phyloP scores from a whole-genome alignment of 192 early-diverging fungal species.

The Blastocladiella britannica region DNA sequence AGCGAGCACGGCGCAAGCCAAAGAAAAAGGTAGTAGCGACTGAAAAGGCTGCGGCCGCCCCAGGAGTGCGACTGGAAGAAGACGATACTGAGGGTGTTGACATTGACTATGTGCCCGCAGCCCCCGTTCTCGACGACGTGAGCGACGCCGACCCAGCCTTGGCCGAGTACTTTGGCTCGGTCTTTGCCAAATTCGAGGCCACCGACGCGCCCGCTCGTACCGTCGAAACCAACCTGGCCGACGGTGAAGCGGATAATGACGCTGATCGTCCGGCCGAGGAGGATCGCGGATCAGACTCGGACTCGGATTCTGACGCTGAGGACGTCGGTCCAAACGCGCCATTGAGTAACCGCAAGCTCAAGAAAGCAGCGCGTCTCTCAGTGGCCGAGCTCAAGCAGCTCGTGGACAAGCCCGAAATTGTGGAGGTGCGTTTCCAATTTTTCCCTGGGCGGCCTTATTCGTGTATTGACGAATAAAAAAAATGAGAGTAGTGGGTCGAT shows the following conservation, averaged over 20 bases:
- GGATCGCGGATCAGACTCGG: constrained; percentile 3
- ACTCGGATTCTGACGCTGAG: constrained; percentile 12
- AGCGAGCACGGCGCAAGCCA: too few relatives aligned
- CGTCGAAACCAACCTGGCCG: constrained; percentile 6
- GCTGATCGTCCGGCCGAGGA: neutral
- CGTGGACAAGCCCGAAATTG: constrained; percentile 79
- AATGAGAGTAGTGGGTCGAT: constrained; percentile 82
- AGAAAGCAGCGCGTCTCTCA: constrained; percentile 39
- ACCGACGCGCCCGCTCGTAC: neutral
- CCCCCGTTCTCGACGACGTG: constrained; percentile 3
- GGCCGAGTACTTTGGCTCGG: constrained; percentile 12
- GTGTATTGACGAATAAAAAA: neutral
- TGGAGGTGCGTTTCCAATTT: constrained; percentile 39
- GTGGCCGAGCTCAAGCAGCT: constrained; percentile 85
- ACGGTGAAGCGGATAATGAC: constrained; percentile 5
- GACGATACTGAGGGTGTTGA: constrained; percentile 10
- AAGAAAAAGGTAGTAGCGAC: too few relatives aligned
- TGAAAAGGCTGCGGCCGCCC: too few relatives aligned
- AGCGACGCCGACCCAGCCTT: constrained; percentile 8
- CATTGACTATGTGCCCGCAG: constrained; percentile 25
- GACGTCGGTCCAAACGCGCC: constrained; percentile 6
- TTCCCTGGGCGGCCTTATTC: neutral
- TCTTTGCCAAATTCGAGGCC: constrained; percentile 21
- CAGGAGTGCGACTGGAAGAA: too few relatives aligned
- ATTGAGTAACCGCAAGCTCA: constrained; percentile 5